Percentiles rank a stretch among this genome's conserved stretches.
These are phyloP conservation scores for Monosporozyma aerobia DNA, from an alignment of 805 yeast species.

Conservation along the genomic window DNA sequence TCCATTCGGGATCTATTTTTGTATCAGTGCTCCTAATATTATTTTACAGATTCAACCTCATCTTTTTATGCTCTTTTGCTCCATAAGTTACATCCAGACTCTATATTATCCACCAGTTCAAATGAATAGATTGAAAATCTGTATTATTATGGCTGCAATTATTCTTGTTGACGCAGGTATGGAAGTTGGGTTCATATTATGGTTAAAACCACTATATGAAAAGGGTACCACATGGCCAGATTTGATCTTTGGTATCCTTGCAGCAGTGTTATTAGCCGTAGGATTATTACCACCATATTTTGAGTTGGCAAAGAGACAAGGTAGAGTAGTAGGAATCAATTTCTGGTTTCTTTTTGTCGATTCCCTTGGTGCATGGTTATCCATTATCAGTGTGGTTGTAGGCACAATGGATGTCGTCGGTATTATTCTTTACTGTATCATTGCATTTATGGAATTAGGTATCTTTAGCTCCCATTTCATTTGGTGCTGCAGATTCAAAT, in stretches of 20 bases:
- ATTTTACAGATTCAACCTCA: conserved; percentile 86
- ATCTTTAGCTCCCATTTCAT: conserved; percentile 59
- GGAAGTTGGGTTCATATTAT: conserved; percentile 64
- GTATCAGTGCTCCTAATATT: conserved; percentile 58
- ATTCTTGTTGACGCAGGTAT: conserved; percentile 42
- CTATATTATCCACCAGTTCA: conserved; percentile 65
- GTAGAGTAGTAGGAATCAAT: conserved; percentile 83
- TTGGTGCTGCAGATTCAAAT: conserved; percentile 49
- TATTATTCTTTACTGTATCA: conserved; percentile 61
- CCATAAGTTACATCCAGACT: conserved; percentile 58
- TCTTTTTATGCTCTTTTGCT: conserved; percentile 61
- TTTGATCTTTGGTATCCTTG: conserved; percentile 68
- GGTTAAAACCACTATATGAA: conserved; percentile 49
- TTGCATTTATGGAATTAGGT: conserved; percentile 69
- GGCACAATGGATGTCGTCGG: conserved; percentile 75
- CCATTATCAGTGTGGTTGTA: conserved; percentile 51
- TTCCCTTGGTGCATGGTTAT: conserved; percentile 72
- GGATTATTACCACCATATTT: conserved; percentile 87
- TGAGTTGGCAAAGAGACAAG: conserved; percentile 70
- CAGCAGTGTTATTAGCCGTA: conserved; percentile 61
- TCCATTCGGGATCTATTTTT: conserved; percentile 79
- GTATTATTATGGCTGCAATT: conserved; percentile 31
- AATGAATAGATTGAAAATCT: conserved; percentile 31
- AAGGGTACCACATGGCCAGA: conserved; percentile 64
- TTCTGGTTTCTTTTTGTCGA: conserved; percentile 71